phyloP scores from a whole-genome alignment of 352 stramenopile species.

The Phytophthora pinifolia region DNA sequence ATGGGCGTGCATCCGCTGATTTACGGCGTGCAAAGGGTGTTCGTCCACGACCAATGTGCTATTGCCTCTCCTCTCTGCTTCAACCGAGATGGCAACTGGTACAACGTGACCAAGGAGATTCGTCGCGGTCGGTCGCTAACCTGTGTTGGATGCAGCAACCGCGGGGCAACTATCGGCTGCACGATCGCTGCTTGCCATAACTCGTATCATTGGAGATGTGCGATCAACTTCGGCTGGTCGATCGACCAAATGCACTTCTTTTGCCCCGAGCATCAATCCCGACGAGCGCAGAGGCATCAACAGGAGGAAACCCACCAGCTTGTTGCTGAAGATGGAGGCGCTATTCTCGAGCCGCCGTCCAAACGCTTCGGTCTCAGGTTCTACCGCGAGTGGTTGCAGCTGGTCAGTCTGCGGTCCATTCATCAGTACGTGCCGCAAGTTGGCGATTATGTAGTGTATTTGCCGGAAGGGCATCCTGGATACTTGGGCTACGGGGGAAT shows the following conservation, averaged over 20 bases:
- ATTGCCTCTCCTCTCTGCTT: constrained; percentile 86
- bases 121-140: constrained; percentile 66
- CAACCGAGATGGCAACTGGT: constrained; percentile 75
- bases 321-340: constrained; percentile 31
- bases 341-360: constrained; percentile 41
- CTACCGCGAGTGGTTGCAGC: constrained; percentile 80
- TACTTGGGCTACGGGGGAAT: constrained; percentile 43
- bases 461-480: constrained; percentile 69
- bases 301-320: constrained; percentile 13
- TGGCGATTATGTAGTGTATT: constrained; percentile 83
- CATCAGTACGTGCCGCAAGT: constrained; percentile 82
- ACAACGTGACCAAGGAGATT: constrained; percentile 85
- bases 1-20: constrained; percentile 78
- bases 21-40: constrained; percentile 64
- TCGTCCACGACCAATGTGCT: constrained; percentile 86
- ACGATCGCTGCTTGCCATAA: constrained; percentile 58
- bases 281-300: constrained; percentile 31
- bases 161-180: constrained; percentile 79
- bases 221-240: constrained; percentile 65
- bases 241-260: constrained; percentile 85
- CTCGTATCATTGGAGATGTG: constrained; percentile 87
- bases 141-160: constrained; percentile 69
- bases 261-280: constrained; percentile 57
- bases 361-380: constrained; percentile 72
- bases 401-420: constrained; percentile 42